phyloP scores from a whole-genome alignment of 1,284 basidiomycete genomes.

The Cystobasidiaceae sp. region DNA sequence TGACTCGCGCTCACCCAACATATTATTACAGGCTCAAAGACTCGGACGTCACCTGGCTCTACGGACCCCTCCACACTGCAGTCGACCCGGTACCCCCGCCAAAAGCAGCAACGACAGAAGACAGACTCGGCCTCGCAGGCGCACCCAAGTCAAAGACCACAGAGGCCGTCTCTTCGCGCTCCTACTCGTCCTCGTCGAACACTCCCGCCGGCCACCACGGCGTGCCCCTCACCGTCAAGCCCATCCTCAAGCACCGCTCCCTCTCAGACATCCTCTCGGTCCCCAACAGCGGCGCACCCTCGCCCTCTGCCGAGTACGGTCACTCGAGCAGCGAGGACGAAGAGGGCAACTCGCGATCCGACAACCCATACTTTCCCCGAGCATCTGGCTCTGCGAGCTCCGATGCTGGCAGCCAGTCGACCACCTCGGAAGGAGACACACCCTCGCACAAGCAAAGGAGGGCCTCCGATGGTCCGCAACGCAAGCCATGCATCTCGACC shows the following conservation, averaged over 20 bases:
- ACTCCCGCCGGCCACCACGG: slow-evolving; percentile 38
- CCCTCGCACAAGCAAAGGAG: too few species aligned
- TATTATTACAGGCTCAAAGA: slow-evolving; percentile 79
- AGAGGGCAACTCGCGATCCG: background rate
- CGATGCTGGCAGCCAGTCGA: too few species aligned
- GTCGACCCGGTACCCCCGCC: slow-evolving; percentile 61
- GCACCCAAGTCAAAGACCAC: slow-evolving; percentile 29
- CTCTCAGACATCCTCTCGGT: slow-evolving; percentile 76
- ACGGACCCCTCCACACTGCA: slow-evolving; percentile 91
- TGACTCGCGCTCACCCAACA: background rate
- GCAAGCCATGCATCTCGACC: too few species aligned
- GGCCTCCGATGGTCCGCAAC: too few species aligned
- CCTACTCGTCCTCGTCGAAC: slow-evolving; percentile 12
- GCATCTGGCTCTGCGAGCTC: too few species aligned
- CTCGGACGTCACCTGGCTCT: slow-evolving; percentile 98
- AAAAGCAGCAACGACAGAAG: slow-evolving; percentile 53
- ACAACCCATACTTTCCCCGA: too few species aligned
- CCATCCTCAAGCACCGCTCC: slow-evolving; percentile 93
- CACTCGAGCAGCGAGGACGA: slow-evolving; percentile 44
- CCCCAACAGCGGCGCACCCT: slow-evolving; percentile 38
- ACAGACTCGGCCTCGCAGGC: slow-evolving; percentile 53
- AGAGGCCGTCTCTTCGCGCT: slow-evolving; percentile 34
- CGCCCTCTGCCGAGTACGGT: slow-evolving; percentile 4
- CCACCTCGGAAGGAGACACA: too few species aligned
- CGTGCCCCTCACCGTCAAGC: slow-evolving; percentile 57